These are phyloP conservation scores for Colletotrichum sp. DNA, from an alignment of 2,329 filamentous ascomycete species.

Conservation along the genomic window DNA sequence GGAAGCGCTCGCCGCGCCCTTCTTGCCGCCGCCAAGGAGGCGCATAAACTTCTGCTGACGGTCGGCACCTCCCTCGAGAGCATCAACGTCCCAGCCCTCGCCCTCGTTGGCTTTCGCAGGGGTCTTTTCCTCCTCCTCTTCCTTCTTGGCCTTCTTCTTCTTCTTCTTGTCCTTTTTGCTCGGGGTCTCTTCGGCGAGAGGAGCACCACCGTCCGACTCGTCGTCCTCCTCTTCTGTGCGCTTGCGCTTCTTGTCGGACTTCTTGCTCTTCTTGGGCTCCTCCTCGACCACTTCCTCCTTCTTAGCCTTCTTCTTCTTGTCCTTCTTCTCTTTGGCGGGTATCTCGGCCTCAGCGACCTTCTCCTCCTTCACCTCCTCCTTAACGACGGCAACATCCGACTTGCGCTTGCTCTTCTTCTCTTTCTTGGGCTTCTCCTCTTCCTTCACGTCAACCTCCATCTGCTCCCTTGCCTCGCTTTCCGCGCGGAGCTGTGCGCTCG, in stretches of 20 bases:
- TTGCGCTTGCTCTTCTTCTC: conserved; percentile 34
- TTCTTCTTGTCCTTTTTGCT: conserved; percentile 31
- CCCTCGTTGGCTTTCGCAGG: conserved; percentile 24
- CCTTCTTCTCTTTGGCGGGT: conserved; percentile 23
- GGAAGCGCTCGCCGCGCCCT: conserved; percentile 28
- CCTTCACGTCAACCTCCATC: conserved; percentile 28
- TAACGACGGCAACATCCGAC: conserved; percentile 22
- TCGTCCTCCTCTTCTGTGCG: conserved; percentile 18
- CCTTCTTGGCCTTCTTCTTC: conserved; percentile 26
- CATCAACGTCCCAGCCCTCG: conserved; percentile 58
- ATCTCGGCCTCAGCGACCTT: conserved; percentile 20
- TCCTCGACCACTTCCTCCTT: conserved; percentile 11
- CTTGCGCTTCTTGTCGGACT: conserved; percentile 29
- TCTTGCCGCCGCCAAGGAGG: conserved; percentile 59
- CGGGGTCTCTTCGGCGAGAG: conserved; percentile 25
- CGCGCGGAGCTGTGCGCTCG: conserved; percentile 19
- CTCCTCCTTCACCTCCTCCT: conserved; percentile 23
- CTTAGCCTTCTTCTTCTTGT: conserved; percentile 21
- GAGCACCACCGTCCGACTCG: conserved; percentile 20
- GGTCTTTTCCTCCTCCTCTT: conserved; percentile 22
- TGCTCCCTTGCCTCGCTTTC: conserved; percentile 24
- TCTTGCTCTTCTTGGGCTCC: conserved; percentile 22
- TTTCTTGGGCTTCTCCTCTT: conserved; percentile 23
- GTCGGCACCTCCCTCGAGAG: conserved; percentile 53
- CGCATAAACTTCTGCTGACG: conserved; percentile 63